Base-by-base conservation (phyloP, 768 basidiomycete species). In the Hygrocybe punicea region DNA sequence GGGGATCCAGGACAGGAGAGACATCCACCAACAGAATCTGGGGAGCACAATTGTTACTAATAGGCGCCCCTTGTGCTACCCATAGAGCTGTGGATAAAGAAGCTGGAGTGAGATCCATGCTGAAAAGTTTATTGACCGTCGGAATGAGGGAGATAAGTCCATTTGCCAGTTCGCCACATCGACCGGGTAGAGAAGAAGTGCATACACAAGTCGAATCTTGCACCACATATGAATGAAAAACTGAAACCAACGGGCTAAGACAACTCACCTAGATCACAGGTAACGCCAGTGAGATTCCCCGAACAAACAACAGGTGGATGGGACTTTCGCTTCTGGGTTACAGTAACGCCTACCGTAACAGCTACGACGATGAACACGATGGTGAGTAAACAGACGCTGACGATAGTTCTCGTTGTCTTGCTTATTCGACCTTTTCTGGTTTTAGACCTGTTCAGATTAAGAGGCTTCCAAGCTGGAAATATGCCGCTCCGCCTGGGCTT, bases 161-260 rank as follows among this genome's bases (percentile, higher is more conserved):
- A 64, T 81, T 76, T 0, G 86, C 84, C 9, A 88, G 66, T 23
- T 74, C 76, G 46, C 80, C 76, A 60, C 84, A 85, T 58, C 69
- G 73, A n/a, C 71, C 69, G 3, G 68, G 47, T 17, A 61, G 55
- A n/a, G 70, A 67, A 2, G 81, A 78, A 11, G 81, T 80, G 61
- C 85, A 87, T 36, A 82, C 74, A 63, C 85, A 88, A 0, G 84
- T 82, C 1, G 83, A 76, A 71, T 85, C 84, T 86, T 19, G 17
- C 5, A 34, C 8, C n/a, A 25, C 19, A n/a, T 19, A n/a, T 53
- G 19, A 21, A 59, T 42, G n/a, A 25, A 47, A 37, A 56, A 23
- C 44, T 62, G 60, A 34, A 23, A 54, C 35, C 25, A 39, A 19
- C 19, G 62, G 49, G 13, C 37, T 14, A 33, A 23, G 33, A 23